Conservation (phyloP, 1,284 basidiomycete genomes). For the Apiotrichum gamsii region DNA sequence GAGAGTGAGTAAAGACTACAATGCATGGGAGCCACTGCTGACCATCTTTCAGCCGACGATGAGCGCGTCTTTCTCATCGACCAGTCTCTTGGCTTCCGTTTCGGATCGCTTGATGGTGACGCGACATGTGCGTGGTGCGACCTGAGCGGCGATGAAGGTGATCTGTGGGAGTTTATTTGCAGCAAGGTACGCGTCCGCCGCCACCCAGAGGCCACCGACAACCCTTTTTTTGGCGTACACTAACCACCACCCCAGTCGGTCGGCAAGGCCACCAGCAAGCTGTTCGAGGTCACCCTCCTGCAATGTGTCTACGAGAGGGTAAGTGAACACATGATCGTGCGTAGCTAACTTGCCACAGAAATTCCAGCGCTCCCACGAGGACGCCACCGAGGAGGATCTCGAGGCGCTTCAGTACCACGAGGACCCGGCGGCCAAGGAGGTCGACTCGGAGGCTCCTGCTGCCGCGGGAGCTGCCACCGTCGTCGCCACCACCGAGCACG, state of each 20-base stretch:
- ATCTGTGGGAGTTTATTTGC: constrained; percentile 48
- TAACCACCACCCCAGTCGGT: constrained; percentile 45
- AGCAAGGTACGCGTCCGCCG: constrained; percentile 30
- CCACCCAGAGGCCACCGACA: neutral
- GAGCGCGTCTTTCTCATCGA: constrained; percentile 88
- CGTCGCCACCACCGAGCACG: no score
- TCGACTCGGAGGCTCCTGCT: neutral
- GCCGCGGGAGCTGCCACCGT: neutral
- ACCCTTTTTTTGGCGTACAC: no score
- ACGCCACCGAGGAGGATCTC: constrained; percentile 60
- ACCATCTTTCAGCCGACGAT: constrained; percentile 64
- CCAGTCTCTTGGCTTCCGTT: constrained; percentile 75
- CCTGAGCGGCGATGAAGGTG: constrained; percentile 51
- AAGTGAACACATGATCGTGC: constrained; percentile 9
- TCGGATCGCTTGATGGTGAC: constrained; percentile 69
- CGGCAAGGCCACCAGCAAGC: constrained; percentile 73
- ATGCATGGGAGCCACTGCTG: no score
- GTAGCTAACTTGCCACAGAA: constrained; percentile 56
- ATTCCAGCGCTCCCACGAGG: constrained; percentile 65
- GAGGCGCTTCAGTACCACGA: constrained; percentile 60
- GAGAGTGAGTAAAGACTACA: constrained; percentile 90
- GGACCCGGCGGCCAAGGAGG: constrained; percentile 1
- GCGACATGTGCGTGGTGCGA: constrained; percentile 85
- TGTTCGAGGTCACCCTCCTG: constrained; percentile 88
- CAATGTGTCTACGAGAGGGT: constrained; percentile 80